Evolutionary conservation across 2,329 filamentous ascomycete genomes (phyloP), one percentile per base, ranked within the genome.

Genomic region (Talaromyces islandicus): DNA sequence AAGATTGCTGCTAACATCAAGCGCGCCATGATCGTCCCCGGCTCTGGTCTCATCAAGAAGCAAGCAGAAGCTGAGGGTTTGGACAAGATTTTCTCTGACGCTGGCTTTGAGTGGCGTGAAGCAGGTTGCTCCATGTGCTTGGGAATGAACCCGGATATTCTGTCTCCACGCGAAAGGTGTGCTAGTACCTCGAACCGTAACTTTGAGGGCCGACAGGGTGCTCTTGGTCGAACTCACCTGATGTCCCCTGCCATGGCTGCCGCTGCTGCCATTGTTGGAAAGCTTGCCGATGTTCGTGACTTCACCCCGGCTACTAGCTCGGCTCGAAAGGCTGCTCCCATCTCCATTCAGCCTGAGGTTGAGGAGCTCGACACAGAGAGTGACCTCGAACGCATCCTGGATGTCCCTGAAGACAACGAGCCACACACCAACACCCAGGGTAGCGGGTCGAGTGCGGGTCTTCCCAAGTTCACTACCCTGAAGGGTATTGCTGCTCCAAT

Each of bases 71-170:
- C 85, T 2, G 94, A 97, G 77, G 93, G 93, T 57, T 86, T 99
- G 4, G 91, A 97, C 78, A 91, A 92, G 80, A 89, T 97, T 71
- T 97, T 99, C 77, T 71, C 80, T 9, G 91, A 96, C 63, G 92
- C 94, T 54, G 94, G 94, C 7, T 97, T 97, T 67, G 93, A 97
- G 75, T 97, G 93, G 93, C 87, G 94, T 73, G 94, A 99, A 80
- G 94, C 94, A 66, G 94, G 94, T 55, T 99, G 94, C 84, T 96
- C 91, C 64, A 99, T 99, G 94, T 97, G 94, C 74, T 84, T 99
- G 59, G 94, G 94, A 73, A 99, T 99, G 93, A 99, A 99, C 81
- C 93, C 94, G 0, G 94, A 99, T 74, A 97, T 99, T 64, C 84
- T 97, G 53, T 87, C 92, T 1, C 92, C 94, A 58, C 85, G 89